These are phyloP conservation scores for Melanopsichium pennsylvanicum DNA, from an alignment of 1,284 basidiomycete species.

Conservation along the genomic window DNA sequence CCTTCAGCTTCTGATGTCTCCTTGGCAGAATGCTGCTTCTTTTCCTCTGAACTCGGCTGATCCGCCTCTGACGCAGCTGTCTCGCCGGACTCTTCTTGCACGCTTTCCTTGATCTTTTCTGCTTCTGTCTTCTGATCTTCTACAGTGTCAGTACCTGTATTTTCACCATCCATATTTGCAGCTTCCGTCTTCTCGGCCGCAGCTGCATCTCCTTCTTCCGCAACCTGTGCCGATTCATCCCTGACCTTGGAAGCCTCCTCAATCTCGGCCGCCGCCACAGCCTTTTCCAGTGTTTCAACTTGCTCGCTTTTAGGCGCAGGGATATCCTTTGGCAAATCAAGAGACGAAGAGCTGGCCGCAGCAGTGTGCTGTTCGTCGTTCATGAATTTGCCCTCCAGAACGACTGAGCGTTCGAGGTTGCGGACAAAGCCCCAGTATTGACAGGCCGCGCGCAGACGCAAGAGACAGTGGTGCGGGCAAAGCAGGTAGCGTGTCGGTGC, in stretches of 20 bases:
- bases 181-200: background rate
- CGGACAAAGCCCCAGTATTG: constrained; percentile 63
- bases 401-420: constrained; percentile 60
- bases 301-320: constrained; percentile 16
- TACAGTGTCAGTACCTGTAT: constrained; percentile 6
- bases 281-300: constrained; percentile 31
- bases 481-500: constrained; percentile 57
- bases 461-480: constrained; percentile 62
- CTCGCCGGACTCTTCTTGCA: constrained; percentile 12
- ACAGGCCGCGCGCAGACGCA: constrained; percentile 57
- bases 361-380: constrained; percentile 35
- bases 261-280: constrained; percentile 22
- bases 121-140: constrained; percentile 28
- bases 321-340: constrained; percentile 17
- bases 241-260: background rate
- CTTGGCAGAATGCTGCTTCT: constrained; percentile 1
- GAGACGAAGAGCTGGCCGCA: constrained; percentile 15
- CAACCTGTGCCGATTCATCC: constrained; percentile 1
- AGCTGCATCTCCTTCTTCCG: background rate
- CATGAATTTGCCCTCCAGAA: constrained; percentile 61
- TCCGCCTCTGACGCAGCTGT: background rate
- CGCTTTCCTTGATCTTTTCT: constrained; percentile 33
- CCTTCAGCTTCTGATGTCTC: constrained; percentile 8
- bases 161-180: background rate
- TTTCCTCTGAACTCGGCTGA: background rate